A percentile compares a stretch with the other conserved stretches of the same genome.
Conservation (phyloP, 331 rosid species). For the Malus hybrid region DNA sequence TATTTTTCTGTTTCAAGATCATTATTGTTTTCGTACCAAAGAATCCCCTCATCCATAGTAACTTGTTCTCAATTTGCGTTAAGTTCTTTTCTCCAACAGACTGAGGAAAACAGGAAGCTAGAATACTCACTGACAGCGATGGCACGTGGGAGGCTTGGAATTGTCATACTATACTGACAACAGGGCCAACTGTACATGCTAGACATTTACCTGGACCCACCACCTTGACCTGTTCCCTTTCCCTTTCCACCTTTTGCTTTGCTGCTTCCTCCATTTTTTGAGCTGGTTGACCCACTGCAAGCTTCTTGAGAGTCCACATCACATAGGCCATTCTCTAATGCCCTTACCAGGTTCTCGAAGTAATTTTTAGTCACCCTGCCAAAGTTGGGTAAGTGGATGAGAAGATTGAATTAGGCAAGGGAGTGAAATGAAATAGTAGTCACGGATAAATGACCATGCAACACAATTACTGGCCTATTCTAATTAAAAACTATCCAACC, state of each 20-base stretch:
- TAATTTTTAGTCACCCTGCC: conserved; percentile 42
- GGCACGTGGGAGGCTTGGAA: conserved; percentile 10
- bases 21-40: background rate
- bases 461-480: too few species aligned
- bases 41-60: background rate
- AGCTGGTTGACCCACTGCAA: conserved; percentile 20
- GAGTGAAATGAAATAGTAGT: background rate
- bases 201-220: conserved; percentile 21
- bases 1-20: background rate
- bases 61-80: background rate
- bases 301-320: conserved; percentile 34
- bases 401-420: background rate
- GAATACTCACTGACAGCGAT: conserved; percentile 17
- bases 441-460: too few species aligned
- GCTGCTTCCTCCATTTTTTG: conserved; percentile 26
- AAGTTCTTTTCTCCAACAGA: background rate
- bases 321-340: conserved; percentile 43
- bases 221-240: conserved; percentile 16
- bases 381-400: background rate
- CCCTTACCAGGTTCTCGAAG: conserved; percentile 41
- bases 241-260: conserved; percentile 27
- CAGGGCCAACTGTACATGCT: conserved; percentile 23
- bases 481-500: too few species aligned
- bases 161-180: conserved; percentile 21
- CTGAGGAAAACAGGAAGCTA: background rate